Evolutionary conservation across 148 eudicot species (phyloP).

Genomic region (Vaccinium myrtillus): DNA sequence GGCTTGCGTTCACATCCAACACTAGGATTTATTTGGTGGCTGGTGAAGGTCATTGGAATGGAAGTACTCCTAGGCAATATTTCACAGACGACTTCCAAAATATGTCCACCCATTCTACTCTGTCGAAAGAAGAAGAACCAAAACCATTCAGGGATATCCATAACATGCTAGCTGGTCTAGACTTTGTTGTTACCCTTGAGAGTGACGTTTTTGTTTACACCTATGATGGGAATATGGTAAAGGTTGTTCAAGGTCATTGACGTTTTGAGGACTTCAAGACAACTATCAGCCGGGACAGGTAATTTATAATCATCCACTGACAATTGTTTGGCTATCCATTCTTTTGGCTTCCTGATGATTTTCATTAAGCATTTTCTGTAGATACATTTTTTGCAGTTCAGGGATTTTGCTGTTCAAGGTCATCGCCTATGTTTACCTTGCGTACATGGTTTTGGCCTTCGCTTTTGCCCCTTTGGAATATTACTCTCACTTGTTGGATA

Average conservation of each 20-base stretch:
- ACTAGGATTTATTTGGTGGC: conserved; percentile 91
- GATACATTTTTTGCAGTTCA: too few relatives aligned
- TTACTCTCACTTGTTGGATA: not conserved
- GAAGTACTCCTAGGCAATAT: conserved; percentile 56
- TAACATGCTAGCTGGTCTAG: conserved; percentile 95
- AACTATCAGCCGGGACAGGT: too few relatives aligned
- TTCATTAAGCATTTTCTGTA: not conserved
- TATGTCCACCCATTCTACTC: conserved; percentile 35
- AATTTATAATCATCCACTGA: too few relatives aligned
- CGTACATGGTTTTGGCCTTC: not conserved
- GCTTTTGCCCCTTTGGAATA: not conserved
- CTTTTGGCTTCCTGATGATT: not conserved
- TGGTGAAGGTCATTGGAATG: conserved; percentile 91
- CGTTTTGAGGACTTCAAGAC: too few relatives aligned
- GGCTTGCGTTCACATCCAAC: conserved; percentile 64
- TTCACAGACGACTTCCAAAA: conserved; percentile 65
- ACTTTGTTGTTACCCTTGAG: conserved; percentile 81
- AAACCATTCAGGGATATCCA: conserved; percentile 73
- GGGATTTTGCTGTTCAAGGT: conserved; percentile 12
- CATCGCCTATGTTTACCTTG: not conserved
- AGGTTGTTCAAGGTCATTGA: too few relatives aligned
- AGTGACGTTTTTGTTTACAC: conserved; percentile 87
- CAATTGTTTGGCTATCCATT: too few relatives aligned
- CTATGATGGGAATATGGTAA: conserved; percentile 92
- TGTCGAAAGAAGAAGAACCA: conserved; percentile 52